A percentile compares a stretch with the other conserved stretches of the same genome.
These are phyloP conservation scores for Apiotrichum akiyoshidainum DNA, from an alignment of 1,284 basidiomycete genomes.

Conservation along the genomic window DNA sequence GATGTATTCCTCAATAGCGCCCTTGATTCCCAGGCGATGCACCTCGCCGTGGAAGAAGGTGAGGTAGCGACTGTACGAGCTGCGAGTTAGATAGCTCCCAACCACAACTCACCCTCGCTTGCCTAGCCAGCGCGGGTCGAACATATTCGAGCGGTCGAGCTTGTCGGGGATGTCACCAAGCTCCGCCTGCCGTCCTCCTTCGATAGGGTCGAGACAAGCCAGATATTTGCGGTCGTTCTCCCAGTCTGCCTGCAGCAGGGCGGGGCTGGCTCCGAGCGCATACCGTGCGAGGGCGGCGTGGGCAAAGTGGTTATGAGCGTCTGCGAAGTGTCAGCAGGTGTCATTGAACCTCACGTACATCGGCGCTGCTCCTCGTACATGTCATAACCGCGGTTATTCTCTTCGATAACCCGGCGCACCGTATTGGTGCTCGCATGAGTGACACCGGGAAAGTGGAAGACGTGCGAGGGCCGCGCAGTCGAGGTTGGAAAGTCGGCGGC, in stretches of 20 bases:
- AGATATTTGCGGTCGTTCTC: constrained; percentile 41
- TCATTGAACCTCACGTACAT: constrained; percentile 25
- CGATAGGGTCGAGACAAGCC: constrained; percentile 54
- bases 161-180: constrained; percentile 25
- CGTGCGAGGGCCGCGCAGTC: constrained; percentile 28
- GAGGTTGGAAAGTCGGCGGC: constrained; percentile 32
- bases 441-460: constrained; percentile 54
- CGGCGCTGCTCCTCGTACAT: constrained; percentile 53
- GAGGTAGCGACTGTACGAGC: constrained; percentile 59
- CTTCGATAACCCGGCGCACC: constrained; percentile 56
- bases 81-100: constrained; percentile 21
- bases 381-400: constrained; percentile 60
- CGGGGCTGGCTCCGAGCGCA: constrained; percentile 60
- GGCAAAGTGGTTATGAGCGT: constrained; percentile 61
- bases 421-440: constrained; percentile 55
- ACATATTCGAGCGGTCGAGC: constrained; percentile 56
- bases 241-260: constrained; percentile 55
- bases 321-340: constrained; percentile 17
- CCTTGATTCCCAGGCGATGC: constrained; percentile 51
- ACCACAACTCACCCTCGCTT: constrained; percentile 55
- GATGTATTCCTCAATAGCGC: constrained; percentile 58
- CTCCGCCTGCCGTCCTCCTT: constrained; percentile 30
- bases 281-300: constrained; percentile 58
- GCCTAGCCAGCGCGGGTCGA: constrained; percentile 55
- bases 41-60: constrained; percentile 60